Evolutionary conservation across 306 rosid species (phyloP).

Genomic region (Vigna mungo): DNA sequence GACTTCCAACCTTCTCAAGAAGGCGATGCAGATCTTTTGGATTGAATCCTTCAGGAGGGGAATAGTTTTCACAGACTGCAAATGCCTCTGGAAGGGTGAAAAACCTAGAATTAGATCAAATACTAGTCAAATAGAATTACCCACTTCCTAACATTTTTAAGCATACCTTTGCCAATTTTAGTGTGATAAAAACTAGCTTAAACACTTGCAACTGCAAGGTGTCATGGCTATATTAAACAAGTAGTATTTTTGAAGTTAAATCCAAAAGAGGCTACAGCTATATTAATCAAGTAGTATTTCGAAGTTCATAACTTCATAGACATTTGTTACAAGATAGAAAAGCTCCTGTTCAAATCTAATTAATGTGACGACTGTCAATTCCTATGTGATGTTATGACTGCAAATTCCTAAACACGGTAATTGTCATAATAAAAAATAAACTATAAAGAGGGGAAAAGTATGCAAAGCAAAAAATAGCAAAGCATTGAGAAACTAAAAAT

Average conservation of each 20-base stretch:
- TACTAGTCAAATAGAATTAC: neutral
- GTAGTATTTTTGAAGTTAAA: neutral
- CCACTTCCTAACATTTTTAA: neutral
- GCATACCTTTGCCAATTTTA: neutral
- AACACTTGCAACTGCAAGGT: constrained; percentile 2
- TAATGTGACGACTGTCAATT: constrained; percentile 20
- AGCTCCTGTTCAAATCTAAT: constrained; percentile 8
- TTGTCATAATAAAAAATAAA: constrained; percentile 14
- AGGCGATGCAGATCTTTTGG: constrained; percentile 85
- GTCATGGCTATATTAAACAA: constrained; percentile 25
- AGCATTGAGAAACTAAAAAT: constrained; percentile 29
- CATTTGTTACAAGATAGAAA: constrained; percentile 3
- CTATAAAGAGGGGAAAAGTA: constrained; percentile 24
- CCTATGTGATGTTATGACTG: constrained; percentile 19
- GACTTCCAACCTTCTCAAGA: constrained; percentile 96
- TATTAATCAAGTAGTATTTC: no score
- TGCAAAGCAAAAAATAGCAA: constrained; percentile 11
- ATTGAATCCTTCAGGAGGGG: constrained; percentile 93
- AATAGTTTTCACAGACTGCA: constrained; percentile 95
- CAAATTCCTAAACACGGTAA: constrained; percentile 34
- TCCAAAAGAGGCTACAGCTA: no score
- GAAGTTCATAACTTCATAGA: constrained; percentile 12
- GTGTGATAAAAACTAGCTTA: constrained; percentile 23
- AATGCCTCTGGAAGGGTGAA: constrained; percentile 80
- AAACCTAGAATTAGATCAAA: constrained; percentile 33